Evolutionary conservation across 495 filamentous ascomycete genomes (phyloP), one percentile per base, ranked within the genome.

Genomic region (Penicillium angulare): DNA sequence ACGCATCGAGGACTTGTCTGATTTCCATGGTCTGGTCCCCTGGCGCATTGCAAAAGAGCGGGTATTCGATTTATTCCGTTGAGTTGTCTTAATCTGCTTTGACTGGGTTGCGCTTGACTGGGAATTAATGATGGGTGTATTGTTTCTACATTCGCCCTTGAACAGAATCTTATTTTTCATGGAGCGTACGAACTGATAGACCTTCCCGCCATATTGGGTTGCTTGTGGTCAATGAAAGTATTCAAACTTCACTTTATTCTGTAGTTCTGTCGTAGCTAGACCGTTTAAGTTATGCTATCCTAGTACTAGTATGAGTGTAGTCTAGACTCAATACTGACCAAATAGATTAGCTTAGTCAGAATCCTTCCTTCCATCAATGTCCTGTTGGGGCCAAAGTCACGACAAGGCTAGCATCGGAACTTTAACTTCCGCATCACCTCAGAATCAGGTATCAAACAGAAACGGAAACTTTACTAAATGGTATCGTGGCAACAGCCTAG

Each of bases 11-110:
- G 56, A 43, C 52, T 48, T 45, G 52, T 61, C 52, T 61, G 46
- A 50, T 59, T 65, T 66, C 46, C 53, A 49, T 64, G 64, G 66
- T 63, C 52, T 71, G 60, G 59, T 61, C 58, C n/a, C 58, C 58
- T 66, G 72, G 68, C 69, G 67, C 63, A 72, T 66, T 57, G 52
- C 59, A 71, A 69, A 73, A 65, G 59, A 67, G 63, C 56, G 59
- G 57, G 52, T 50, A 57, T 53, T 61, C 60, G 57, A 68, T 73
- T 64, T 65, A 67, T 65, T 66, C 60, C 51, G 64, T 63, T 64
- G 60, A 59, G 45, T 54, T 55, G 58, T 50, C 29, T 67, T 61
- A 57, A 66, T 61, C 60, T 69, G 64, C 64, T 43, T 64, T 64
- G 64, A 55, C 59, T 66, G 59, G 65, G 53, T 67, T 39, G 61